Conservation (phyloP, 2,329 filamentous ascomycete genomes). For the Hypoxylon sp. region DNA sequence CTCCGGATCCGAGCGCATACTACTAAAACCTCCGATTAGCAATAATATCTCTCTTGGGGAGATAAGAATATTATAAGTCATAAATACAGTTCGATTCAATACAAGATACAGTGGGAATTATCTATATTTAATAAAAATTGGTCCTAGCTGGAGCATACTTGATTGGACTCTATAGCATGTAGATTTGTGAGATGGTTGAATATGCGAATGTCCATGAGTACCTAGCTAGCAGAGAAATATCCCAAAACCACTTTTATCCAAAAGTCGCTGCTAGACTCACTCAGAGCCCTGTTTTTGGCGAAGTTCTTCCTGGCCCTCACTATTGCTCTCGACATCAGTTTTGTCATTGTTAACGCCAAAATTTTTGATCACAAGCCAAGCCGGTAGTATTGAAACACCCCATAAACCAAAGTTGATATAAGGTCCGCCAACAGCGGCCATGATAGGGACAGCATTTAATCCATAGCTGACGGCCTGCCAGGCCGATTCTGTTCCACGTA, state of each 20-base stretch:
- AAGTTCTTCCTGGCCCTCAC: slow-evolving; percentile 19
- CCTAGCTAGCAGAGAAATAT: not conserved
- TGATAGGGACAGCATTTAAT: slow-evolving; percentile 71
- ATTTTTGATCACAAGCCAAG: slow-evolving; percentile 75
- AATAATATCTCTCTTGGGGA: not conserved
- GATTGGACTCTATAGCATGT: too few relatives aligned
- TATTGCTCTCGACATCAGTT: slow-evolving; percentile 22
- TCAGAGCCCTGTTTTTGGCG: slow-evolving; percentile 17
- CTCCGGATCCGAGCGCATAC: not conserved
- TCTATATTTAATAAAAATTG: not conserved
- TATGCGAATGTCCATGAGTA: not conserved
- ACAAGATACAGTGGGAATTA: too few relatives aligned
- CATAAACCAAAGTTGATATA: slow-evolving; percentile 81
- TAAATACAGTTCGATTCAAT: not conserved
- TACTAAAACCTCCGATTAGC: slow-evolving; percentile 10
- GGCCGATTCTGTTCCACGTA: slow-evolving; percentile 79
- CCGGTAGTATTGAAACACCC: slow-evolving; percentile 74
- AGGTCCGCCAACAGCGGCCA: slow-evolving; percentile 75
- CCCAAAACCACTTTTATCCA: not conserved
- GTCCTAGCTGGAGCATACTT: too few relatives aligned
- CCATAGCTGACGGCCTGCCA: slow-evolving; percentile 82
- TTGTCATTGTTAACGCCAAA: slow-evolving; percentile 60
- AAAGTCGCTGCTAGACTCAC: not conserved
- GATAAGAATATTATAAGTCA: not conserved
- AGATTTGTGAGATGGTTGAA: not conserved